These are phyloP conservation scores for Globisporangium yorkense DNA, from an alignment of 352 stramenopile species.

Conservation along the genomic window DNA sequence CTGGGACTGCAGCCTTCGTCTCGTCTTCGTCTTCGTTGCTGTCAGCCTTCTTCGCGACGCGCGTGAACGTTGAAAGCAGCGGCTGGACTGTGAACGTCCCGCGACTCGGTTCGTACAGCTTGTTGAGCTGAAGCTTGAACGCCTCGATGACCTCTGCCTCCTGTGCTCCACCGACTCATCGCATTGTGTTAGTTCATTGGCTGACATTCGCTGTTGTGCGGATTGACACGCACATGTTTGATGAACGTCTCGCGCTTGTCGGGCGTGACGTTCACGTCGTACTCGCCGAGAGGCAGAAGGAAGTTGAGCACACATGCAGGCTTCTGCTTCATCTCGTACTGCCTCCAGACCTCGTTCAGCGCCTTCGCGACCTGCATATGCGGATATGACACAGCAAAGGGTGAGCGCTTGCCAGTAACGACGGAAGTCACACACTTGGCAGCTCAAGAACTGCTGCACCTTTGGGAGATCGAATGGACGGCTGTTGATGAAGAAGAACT, in stretches of 20 bases:
- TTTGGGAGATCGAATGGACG: constrained; percentile 93
- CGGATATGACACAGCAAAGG: too few species aligned
- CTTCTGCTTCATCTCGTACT: constrained; percentile 90
- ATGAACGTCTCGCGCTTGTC: constrained; percentile 96
- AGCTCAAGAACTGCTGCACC: constrained; percentile 2
- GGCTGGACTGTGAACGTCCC: constrained; percentile 59
- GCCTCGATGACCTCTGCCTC: constrained; percentile 53
- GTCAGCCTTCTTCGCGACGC: constrained; percentile 1
- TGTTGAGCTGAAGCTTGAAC: constrained; percentile 48
- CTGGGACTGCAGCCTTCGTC: not conserved
- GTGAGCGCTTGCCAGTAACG: too few species aligned
- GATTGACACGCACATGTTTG: constrained; percentile 37
- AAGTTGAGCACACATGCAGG: constrained; percentile 93
- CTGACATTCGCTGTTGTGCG: too few species aligned
- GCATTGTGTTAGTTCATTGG: not conserved
- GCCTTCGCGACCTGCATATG: constrained; percentile 43
- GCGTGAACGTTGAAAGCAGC: constrained; percentile 39
- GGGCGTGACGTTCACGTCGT: constrained; percentile 96
- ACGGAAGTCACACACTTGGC: constrained; percentile 1
- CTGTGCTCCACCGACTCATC: constrained; percentile 2
- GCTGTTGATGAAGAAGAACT: constrained; percentile 97
- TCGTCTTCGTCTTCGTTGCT: not conserved
- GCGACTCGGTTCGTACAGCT: constrained; percentile 58
- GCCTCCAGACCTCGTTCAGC: constrained; percentile 90
- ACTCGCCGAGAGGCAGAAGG: constrained; percentile 76